These are phyloP conservation scores for Eimeria praecox DNA, from an alignment of 169 alveolate species.

Conservation along the genomic window DNA sequence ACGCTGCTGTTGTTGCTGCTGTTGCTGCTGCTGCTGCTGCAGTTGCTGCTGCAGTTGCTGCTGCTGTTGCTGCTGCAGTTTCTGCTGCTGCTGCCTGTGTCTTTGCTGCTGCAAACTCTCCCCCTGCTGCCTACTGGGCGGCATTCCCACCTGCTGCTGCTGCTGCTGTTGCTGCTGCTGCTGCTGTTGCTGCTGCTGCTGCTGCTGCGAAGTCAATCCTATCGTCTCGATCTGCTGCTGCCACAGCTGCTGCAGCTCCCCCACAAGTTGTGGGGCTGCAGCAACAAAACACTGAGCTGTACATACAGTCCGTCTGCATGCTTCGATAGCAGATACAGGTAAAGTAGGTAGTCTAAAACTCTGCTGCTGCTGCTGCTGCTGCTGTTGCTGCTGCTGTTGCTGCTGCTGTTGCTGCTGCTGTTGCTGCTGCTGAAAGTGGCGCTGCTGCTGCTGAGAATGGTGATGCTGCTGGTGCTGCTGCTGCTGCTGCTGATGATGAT, in stretches of 20 bases:
- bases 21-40: slow-evolving; percentile 30
- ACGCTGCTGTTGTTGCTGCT: slow-evolving; percentile 11
- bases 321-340: background rate
- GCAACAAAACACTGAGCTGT: slow-evolving; percentile 34
- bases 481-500: slow-evolving; percentile 17
- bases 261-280: slow-evolving; percentile 29
- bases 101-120: background rate
- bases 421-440: background rate
- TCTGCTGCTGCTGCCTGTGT: background rate
- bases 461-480: slow-evolving; percentile 35
- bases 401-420: slow-evolving; percentile 42
- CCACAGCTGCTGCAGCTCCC: slow-evolving; percentile 57
- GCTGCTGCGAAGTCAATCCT: background rate
- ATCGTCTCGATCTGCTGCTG: slow-evolving; percentile 36
- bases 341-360: background rate
- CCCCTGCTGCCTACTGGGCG: background rate
- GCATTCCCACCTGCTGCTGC: no score
- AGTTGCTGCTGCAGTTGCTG: slow-evolving; percentile 12
- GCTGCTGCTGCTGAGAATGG: background rate
- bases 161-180: slow-evolving; percentile 2
- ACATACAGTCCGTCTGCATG: slow-evolving; percentile 21
- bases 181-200: slow-evolving; percentile 36
- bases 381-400: slow-evolving; percentile 1
- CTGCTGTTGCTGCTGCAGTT: slow-evolving; percentile 39
- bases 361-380: slow-evolving; percentile 61